A percentile compares a stretch with the other conserved stretches of the same genome.
phyloP scores from a whole-genome alignment of 176 grass and related monocot genomes.

The Juncus inflexus region DNA sequence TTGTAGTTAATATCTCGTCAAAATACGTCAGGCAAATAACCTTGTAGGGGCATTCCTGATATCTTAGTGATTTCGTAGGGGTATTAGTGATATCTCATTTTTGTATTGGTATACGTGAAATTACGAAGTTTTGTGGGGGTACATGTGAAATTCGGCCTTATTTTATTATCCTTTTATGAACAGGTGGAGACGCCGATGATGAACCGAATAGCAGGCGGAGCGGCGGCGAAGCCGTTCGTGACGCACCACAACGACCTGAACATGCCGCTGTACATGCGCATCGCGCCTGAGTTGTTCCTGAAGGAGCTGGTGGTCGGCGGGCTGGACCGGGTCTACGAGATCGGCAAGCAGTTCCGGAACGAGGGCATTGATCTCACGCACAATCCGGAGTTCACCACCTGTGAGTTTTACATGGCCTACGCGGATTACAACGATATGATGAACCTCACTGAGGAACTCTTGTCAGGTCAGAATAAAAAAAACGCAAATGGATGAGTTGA shows the following conservation, averaged over 20 bases:
- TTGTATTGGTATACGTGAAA: no score
- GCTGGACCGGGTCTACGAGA: constrained; percentile 93
- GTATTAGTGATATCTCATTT: no score
- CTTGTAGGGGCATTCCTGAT: no score
- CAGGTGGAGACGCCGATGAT: constrained; percentile 98
- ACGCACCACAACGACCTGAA: constrained; percentile 96
- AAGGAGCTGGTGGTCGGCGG: constrained; percentile 96
- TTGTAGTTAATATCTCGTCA: no score
- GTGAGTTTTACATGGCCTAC: constrained; percentile 98
- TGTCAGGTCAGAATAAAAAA: constrained; percentile 47
- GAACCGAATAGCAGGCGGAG: constrained; percentile 96
- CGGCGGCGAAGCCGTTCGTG: constrained; percentile 68
- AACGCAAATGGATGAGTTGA: no score
- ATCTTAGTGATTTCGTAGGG: no score
- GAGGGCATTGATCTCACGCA: constrained; percentile 99
- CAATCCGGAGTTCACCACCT: constrained; percentile 98
- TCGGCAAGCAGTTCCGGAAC: constrained; percentile 98
- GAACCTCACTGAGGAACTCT: constrained; percentile 72
- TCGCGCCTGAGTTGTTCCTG: constrained; percentile 92
- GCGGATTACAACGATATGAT: constrained; percentile 96
- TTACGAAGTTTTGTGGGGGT: no score
- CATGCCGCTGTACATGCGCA: constrained; percentile 95
- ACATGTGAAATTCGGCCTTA: no score
- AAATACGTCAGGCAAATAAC: no score
- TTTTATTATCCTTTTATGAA: no score